Percentiles rank a stretch among this genome's conserved stretches.
Evolutionary conservation across 75 land plant genomes (phyloP).

Genomic region (Sequoia sempervirens): DNA sequence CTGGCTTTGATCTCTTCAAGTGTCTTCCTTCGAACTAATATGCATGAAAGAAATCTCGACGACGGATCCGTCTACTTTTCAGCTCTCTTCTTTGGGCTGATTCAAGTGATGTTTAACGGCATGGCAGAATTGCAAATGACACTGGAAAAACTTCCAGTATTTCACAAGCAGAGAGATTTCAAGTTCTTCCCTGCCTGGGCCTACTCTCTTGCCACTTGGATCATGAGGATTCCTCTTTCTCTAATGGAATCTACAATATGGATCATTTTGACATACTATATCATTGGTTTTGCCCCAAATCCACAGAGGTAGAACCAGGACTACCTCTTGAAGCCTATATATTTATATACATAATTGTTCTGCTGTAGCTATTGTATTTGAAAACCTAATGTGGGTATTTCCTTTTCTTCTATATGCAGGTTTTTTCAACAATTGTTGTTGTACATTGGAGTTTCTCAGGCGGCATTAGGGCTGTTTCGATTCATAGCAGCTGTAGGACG

Average conservation of each 20-base stretch:
- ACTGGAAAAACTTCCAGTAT: conserved; percentile 43
- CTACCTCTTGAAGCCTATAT: background rate
- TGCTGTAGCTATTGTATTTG: background rate
- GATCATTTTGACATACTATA: conserved; percentile 46
- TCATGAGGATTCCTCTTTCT: conserved; percentile 37
- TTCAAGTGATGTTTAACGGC: conserved; percentile 53
- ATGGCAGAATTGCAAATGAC: conserved; percentile 43
- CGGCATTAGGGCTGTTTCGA: conserved; percentile 22
- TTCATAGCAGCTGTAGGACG: conserved; percentile 23
- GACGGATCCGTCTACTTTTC: conserved; percentile 42
- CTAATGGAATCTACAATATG: conserved; percentile 39
- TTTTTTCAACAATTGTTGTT: conserved; percentile 24
- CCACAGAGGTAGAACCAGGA: conserved; percentile 27
- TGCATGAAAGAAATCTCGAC: conserved; percentile 16
- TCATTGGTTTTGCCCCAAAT: conserved; percentile 52
- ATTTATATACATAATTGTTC: background rate
- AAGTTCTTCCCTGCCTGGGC: conserved; percentile 60
- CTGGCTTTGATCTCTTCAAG: conserved; percentile 38
- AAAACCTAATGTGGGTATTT: background rate
- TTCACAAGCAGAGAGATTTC: conserved; percentile 61
- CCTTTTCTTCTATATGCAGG: conserved; percentile 12
- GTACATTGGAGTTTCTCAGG: conserved; percentile 13
- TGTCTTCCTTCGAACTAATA: conserved; percentile 41
- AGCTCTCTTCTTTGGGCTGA: conserved; percentile 35
- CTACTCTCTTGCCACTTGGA: conserved; percentile 40